phyloP scores from a whole-genome alignment of 2,329 filamentous ascomycete genomes.

The Fonsecaea pugnacius region DNA sequence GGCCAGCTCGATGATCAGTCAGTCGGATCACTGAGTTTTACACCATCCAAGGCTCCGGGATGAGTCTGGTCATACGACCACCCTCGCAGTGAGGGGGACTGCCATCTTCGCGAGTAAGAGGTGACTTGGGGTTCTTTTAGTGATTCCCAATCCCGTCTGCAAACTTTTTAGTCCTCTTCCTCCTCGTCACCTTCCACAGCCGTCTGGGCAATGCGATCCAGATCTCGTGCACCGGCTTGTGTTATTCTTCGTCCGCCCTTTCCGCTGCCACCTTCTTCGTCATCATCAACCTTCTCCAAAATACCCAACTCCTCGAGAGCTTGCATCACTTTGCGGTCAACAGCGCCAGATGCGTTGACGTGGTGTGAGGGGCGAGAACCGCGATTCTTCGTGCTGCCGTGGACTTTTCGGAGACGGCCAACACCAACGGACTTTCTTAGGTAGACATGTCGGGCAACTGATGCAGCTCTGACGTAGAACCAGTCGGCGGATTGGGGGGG shows the following conservation, averaged over 20 bases:
- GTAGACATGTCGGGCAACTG: conserved; percentile 98
- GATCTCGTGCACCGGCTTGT: conserved; percentile 96
- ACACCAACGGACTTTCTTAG: conserved; percentile 99
- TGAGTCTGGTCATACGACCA: not conserved
- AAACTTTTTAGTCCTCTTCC: conserved; percentile 53
- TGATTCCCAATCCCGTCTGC: conserved; percentile 8
- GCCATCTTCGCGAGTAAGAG: not conserved
- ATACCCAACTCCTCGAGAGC: conserved; percentile 99
- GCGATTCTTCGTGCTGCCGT: conserved; percentile 97
- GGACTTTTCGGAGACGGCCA: conserved; percentile 93
- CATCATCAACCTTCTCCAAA: conserved; percentile 77
- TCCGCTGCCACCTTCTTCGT: conserved; percentile 84
- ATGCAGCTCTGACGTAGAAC: conserved; percentile 86
- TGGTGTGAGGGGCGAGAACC: conserved; percentile 89
- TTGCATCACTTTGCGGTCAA: conserved; percentile 98
- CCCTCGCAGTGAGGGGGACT: not conserved
- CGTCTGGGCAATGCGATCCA: conserved; percentile 91
- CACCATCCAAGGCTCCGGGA: not conserved
- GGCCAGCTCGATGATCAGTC: conserved; percentile 2
- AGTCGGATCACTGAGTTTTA: conserved; percentile 1
- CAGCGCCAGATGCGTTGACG: conserved; percentile 90
- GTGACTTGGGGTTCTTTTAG: not conserved
- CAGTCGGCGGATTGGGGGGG: conserved; percentile 98
- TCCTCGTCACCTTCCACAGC: conserved; percentile 74
- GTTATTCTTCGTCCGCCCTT: conserved; percentile 99